Conservation (phyloP, 306 rosid genomes). For the Sophora flavescens region DNA sequence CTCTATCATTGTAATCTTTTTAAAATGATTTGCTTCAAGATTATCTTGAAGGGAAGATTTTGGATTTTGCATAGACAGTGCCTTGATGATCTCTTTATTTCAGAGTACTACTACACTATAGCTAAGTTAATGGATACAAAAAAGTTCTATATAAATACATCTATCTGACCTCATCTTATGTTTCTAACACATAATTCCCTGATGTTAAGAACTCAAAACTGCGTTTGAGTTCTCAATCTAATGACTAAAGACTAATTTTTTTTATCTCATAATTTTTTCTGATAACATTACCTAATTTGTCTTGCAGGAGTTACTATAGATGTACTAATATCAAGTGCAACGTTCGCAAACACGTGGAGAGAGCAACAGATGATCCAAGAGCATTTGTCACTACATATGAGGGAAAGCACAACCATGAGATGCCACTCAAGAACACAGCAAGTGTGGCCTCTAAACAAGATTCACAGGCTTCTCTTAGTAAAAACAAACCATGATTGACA, state of each 20-base stretch:
- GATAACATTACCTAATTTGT: slow-evolving; percentile 18
- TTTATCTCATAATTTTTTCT: slow-evolving; percentile 14
- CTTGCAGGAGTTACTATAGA: slow-evolving; percentile 90
- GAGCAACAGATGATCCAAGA: slow-evolving; percentile 87
- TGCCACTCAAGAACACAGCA: slow-evolving; percentile 67
- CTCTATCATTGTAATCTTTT: background rate
- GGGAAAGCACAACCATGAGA: slow-evolving; percentile 95
- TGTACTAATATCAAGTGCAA: slow-evolving; percentile 84
- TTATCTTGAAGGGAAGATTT: background rate
- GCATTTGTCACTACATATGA: slow-evolving; percentile 92
- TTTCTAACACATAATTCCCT: background rate
- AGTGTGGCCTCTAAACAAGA: slow-evolving; percentile 61
- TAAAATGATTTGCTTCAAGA: background rate
- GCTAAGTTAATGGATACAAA: background rate
- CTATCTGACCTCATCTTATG: background rate
- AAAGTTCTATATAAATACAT: background rate
- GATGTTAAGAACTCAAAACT: background rate
- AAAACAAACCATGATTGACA: slow-evolving; percentile 53
- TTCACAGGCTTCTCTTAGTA: slow-evolving; percentile 53
- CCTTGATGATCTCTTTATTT: background rate
- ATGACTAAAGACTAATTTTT: background rate
- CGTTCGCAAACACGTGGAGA: slow-evolving; percentile 89
- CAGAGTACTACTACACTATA: background rate
- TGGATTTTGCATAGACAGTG: background rate
- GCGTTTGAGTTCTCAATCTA: background rate